phyloP scores from a whole-genome alignment of 192 early-diverging fungal species.

The Coemansia reversa region DNA sequence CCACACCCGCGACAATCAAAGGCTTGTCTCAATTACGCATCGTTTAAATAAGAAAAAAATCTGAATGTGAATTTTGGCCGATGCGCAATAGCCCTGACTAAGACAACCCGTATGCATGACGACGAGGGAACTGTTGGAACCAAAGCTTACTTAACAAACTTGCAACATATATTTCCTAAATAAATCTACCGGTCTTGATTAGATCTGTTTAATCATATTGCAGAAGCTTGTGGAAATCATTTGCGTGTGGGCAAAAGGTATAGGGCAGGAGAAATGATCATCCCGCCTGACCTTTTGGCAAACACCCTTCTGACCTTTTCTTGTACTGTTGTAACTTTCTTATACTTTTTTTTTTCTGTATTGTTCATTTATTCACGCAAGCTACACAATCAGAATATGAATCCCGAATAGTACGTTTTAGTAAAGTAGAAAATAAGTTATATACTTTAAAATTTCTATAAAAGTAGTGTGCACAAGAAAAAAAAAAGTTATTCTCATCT shows the following conservation, averaged over 20 bases:
- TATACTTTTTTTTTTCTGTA: background rate
- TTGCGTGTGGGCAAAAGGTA: background rate
- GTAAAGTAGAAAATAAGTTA: background rate
- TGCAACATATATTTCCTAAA: background rate
- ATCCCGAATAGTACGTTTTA: conserved; percentile 49
- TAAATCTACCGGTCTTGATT: background rate
- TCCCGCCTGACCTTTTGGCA: background rate
- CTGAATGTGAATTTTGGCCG: no score
- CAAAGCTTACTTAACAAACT: no score
- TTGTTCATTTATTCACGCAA: conserved; percentile 4
- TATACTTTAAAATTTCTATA: background rate
- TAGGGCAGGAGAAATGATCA: no score
- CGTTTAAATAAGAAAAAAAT: no score
- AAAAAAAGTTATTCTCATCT: background rate
- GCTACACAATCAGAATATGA: conserved; percentile 24
- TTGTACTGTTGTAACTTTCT: background rate
- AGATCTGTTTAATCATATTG: background rate
- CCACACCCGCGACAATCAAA: background rate
- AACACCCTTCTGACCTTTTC: background rate
- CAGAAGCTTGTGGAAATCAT: background rate
- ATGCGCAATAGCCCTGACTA: no score
- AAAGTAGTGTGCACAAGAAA: background rate
- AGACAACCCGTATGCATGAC: no score
- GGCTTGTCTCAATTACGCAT: no score
- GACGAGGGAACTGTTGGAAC: no score